Evolutionary conservation across 208 protist genomes (phyloP).

Genomic region (Trichomonas vaginalis): DNA sequence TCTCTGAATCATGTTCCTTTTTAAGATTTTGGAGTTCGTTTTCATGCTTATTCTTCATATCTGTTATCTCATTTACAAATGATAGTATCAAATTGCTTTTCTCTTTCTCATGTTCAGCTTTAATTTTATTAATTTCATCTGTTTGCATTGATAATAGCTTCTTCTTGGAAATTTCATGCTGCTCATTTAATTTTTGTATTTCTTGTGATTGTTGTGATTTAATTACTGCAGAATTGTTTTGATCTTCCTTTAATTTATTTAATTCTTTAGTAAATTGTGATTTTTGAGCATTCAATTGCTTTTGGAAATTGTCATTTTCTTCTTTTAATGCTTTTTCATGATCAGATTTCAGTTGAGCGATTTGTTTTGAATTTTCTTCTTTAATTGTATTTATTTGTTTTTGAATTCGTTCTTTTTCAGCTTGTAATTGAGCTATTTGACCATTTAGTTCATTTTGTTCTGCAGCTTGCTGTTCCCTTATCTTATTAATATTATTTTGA

Average conservation of each 20-base stretch:
- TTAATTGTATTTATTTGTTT: neutral
- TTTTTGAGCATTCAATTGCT: neutral
- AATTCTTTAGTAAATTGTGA: neutral
- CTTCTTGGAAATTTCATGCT: neutral
- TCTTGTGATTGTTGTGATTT: neutral
- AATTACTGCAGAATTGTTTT: neutral
- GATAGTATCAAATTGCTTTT: neutral
- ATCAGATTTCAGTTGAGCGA: neutral
- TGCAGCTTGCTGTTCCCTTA: neutral
- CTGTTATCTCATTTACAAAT: neutral
- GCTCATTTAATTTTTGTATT: neutral
- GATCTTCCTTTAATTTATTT: neutral
- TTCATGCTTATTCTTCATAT: neutral
- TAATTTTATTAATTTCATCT: neutral
- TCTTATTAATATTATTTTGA: neutral
- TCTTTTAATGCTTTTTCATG: neutral
- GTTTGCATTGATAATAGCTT: neutral
- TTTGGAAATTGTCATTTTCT: neutral
- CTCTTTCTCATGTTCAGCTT: neutral
- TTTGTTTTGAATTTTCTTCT: neutral
- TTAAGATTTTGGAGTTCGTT: neutral
- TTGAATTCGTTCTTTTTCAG: neutral
- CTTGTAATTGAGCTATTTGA: neutral
- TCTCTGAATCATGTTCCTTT: neutral
- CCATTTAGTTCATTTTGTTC: neutral